These are phyloP conservation scores for Neofusicoccum parvum DNA, from an alignment of 2,329 filamentous ascomycete species.

Conservation along the genomic window DNA sequence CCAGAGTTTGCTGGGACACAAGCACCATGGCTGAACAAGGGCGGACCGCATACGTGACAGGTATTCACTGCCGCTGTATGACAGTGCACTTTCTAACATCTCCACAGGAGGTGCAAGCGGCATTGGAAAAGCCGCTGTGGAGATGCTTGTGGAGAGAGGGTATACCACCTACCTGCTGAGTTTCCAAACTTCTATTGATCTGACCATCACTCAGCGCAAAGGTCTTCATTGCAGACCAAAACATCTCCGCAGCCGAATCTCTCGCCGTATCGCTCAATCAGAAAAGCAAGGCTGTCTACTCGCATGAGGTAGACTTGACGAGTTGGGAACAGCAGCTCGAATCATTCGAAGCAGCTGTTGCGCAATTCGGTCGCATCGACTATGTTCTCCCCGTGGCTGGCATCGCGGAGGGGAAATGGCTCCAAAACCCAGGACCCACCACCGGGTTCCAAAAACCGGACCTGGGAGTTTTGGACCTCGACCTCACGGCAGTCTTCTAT, in stretches of 20 bases:
- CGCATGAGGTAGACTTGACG: conserved; percentile 35
- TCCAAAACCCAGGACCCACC: conserved; percentile 23
- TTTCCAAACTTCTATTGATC: not conserved
- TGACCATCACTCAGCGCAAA: conserved; percentile 42
- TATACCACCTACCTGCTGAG: conserved; percentile 6
- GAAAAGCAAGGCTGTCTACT: conserved; percentile 24
- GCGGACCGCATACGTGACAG: not conserved
- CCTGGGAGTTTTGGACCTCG: conserved; percentile 42
- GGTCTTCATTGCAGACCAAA: conserved; percentile 51
- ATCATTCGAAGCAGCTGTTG: conserved; percentile 40
- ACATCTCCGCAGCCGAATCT: conserved; percentile 31
- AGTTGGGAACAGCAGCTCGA: conserved; percentile 41
- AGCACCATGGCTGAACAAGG: conserved; percentile 21
- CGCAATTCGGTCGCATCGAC: conserved; percentile 40
- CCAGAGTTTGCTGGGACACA: no score
- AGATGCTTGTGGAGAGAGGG: conserved; percentile 33
- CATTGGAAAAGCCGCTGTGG: conserved; percentile 37
- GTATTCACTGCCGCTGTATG: not conserved
- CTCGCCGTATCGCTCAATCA: conserved; percentile 29
- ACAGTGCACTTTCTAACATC: conserved; percentile 16
- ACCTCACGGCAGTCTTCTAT: conserved; percentile 47
- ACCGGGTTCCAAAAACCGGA: conserved; percentile 42
- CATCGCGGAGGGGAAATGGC: conserved; percentile 43
- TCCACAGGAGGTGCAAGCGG: conserved; percentile 27
- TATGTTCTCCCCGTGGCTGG: conserved; percentile 46